Base-by-base conservation (phyloP, 805 yeast genomes). In the Pichia nanzhaoensis region DNA sequence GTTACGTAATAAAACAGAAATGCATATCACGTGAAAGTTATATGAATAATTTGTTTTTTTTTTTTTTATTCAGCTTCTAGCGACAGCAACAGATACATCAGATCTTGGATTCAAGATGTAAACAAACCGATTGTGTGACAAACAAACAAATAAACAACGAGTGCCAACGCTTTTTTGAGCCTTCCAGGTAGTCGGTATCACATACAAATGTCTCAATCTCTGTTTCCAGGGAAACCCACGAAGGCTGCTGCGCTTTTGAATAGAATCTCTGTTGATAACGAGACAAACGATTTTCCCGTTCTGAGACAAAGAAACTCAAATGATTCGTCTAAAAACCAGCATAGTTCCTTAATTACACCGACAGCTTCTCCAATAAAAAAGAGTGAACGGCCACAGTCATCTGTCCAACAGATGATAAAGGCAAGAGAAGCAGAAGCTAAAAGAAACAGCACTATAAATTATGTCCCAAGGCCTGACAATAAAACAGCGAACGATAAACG, bases 351-450 rank as follows among this genome's bases (percentile, higher is more conserved):
- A 16, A n/a, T 31, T 14, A 31, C 45, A 9, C 45, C 39, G 6
- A 30, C 39, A 13, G 39, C 42, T 5, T 40, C 49, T 12, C 49
- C 49, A 16, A 32, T 43, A 1, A 45, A 34, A 13, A 19, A 28
- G 5, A 31, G 41, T 14, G 48, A 44, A 18, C 27, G 39, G n/a
- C 46, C 50, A 13, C 51, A 47, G 2, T 59, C 65, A 0, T 64
- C 69, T 2, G 67, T 66, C 3, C 61, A 61, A 37, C 55, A 60
- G 33, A 45, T 65, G 46, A 63, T 66, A 36, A 50, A 56, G 37
- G 63, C 58, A 37, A 64, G 59, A 42, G 70, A 66, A 44, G 51
- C 47, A 34, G 67, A 59, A 40, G 48, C 66, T 1, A 44, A 55
- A 10, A 50, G 49, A 12, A 57, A 58, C 41, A 52, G 59, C 31